These are phyloP conservation scores for Thalassiosira mediterranea DNA, from an alignment of 352 stramenopile species.

Conservation along the genomic window DNA sequence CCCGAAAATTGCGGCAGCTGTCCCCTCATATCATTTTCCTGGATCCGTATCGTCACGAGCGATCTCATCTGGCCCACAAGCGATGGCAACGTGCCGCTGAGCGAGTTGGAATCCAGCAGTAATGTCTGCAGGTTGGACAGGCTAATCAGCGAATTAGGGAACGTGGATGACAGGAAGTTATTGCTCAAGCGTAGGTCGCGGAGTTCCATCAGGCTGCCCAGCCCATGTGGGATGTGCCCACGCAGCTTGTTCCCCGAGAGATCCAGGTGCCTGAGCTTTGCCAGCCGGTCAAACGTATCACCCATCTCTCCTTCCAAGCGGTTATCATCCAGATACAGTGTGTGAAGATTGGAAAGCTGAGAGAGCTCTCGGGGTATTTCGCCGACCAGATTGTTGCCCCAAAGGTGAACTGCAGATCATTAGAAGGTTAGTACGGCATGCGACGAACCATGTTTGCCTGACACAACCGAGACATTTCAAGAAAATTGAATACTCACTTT, in stretches of 20 bases:
- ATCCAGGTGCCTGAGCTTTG: conserved; percentile 64
- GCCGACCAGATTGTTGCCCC: conserved; percentile 44
- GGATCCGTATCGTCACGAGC: conserved; percentile 34
- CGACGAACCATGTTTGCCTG: too few relatives aligned
- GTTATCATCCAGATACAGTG: conserved; percentile 62
- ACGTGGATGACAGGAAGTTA: conserved; percentile 34
- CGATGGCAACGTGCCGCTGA: conserved; percentile 35
- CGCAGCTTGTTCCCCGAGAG: conserved; percentile 60
- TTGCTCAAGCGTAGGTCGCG: conserved; percentile 40
- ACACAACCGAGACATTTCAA: too few relatives aligned
- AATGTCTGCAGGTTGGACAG: conserved; percentile 45
- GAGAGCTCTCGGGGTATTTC: conserved; percentile 50
- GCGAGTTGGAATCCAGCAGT: conserved; percentile 43
- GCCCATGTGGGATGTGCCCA: conserved; percentile 52
- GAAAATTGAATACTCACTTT: too few relatives aligned
- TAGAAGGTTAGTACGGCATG: too few relatives aligned
- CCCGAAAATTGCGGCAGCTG: conserved; percentile 32
- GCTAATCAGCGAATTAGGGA: conserved; percentile 27
- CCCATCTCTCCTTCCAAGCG: conserved; percentile 38
- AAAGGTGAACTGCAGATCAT: too few relatives aligned
- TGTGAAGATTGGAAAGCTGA: conserved; percentile 44
- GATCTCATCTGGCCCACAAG: conserved; percentile 31
- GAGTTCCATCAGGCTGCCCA: conserved; percentile 48
- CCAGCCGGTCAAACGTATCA: conserved; percentile 31
- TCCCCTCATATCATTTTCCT: conserved; percentile 43